Evolutionary conservation across 2,329 filamentous ascomycete genomes (phyloP).

Genomic region (Colletotrichum horii): DNA sequence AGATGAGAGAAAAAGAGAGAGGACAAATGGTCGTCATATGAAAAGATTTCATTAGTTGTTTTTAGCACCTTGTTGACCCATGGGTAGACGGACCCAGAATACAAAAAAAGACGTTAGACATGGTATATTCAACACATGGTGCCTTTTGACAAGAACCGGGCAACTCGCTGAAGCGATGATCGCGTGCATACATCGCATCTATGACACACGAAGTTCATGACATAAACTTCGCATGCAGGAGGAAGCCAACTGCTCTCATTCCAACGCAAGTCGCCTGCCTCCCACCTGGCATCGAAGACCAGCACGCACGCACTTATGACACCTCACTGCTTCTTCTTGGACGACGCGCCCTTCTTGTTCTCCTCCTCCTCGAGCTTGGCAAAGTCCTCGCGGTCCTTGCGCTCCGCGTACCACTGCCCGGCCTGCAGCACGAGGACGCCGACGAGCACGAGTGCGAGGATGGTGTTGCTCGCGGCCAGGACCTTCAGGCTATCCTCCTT

Average conservation of each 20-base stretch:
- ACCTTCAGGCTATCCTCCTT: slow-evolving; percentile 92
- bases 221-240: neutral
- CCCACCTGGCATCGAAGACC: neutral
- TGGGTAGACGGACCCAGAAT: neutral
- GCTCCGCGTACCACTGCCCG: slow-evolving; percentile 98
- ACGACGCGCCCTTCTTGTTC: slow-evolving; percentile 25
- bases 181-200: neutral
- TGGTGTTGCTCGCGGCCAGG: slow-evolving; percentile 92
- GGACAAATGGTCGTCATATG: neutral
- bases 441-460: slow-evolving; percentile 88
- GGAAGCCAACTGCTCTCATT: neutral
- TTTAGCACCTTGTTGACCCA: neutral
- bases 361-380: slow-evolving; percentile 65
- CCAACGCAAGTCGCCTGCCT: neutral
- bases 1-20: neutral
- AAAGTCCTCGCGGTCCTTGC: slow-evolving; percentile 84
- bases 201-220: neutral
- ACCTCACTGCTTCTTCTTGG: slow-evolving; percentile 23
- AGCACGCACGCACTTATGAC: no score
- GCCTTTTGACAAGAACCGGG: neutral
- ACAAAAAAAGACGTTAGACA: neutral
- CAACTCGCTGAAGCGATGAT: neutral
- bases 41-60: neutral
- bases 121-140: neutral
- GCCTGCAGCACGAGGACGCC: slow-evolving; percentile 93